Percentiles rank a stretch among this genome's conserved stretches.
Evolutionary conservation across 495 filamentous ascomycete genomes (phyloP).

Genomic region (Filosporella fistucella): DNA sequence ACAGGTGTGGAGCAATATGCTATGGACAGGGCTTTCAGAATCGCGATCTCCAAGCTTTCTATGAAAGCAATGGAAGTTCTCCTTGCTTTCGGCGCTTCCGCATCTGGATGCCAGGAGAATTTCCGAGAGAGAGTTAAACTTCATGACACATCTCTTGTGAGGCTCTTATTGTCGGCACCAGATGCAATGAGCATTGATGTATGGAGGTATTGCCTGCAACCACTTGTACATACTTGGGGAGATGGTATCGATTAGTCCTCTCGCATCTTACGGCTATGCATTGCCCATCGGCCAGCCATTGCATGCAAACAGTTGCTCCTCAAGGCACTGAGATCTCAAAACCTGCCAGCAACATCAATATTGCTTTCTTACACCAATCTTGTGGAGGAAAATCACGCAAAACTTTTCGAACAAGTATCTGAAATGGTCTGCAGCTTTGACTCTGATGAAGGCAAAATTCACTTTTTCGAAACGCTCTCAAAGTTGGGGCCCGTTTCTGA

Average conservation of each 20-base stretch:
- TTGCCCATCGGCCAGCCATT: slow-evolving; percentile 5
- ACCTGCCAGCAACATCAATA: slow-evolving; percentile 7
- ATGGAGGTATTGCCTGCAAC: slow-evolving; percentile 5
- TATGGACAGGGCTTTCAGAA: slow-evolving; percentile 6
- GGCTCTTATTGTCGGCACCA: slow-evolving; percentile 9
- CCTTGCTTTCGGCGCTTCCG: slow-evolving; percentile 8
- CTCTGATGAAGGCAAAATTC: no score
- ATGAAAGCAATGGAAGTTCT: slow-evolving; percentile 6
- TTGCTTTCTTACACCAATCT: slow-evolving; percentile 9
- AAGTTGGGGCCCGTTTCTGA: slow-evolving; percentile 3
- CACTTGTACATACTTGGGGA: slow-evolving; percentile 2
- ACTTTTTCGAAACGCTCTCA: slow-evolving; percentile 7
- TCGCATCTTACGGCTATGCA: not conserved
- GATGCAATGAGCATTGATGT: slow-evolving; percentile 5
- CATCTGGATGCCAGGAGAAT: slow-evolving; percentile 1
- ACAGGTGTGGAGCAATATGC: slow-evolving; percentile 4
- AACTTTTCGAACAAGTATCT: no score
- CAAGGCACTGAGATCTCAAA: slow-evolving; percentile 3
- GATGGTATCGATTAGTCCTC: not conserved
- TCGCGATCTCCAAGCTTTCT: slow-evolving; percentile 2
- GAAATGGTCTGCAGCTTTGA: no score
- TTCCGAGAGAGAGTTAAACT: slow-evolving; percentile 7
- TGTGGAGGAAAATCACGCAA: no score
- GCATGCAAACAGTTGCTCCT: slow-evolving; percentile 1
- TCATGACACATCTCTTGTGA: slow-evolving; percentile 7